A percentile compares a stretch with the other conserved stretches of the same genome.
Conservation (phyloP, 169 alveolate genomes). For the Eimeria necatrix region DNA sequence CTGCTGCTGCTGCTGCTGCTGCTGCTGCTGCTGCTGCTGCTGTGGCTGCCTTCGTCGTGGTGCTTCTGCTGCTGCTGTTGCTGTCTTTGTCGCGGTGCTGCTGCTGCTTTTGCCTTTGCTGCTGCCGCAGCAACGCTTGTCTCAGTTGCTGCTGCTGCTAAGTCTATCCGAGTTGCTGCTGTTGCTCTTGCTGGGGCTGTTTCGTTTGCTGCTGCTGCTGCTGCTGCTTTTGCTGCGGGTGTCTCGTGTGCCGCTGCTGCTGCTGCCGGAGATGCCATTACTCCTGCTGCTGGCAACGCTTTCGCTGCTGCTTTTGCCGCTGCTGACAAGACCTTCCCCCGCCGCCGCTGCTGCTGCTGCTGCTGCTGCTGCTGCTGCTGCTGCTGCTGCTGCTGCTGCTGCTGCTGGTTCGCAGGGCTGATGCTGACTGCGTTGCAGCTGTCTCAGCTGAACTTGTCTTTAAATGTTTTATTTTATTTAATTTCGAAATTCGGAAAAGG, state of each 20-base stretch:
- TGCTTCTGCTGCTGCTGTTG: too few relatives aligned
- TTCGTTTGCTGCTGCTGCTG: conserved; percentile 18
- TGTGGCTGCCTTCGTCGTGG: too few relatives aligned
- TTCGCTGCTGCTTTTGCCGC: neutral
- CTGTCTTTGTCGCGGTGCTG: too few relatives aligned
- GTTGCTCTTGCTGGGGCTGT: neutral
- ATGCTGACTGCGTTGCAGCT: conserved; percentile 44
- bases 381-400: conserved; percentile 8
- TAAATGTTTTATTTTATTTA: neutral
- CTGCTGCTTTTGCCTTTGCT: neutral
- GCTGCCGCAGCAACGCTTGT: too few relatives aligned
- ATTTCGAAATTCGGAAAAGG: neutral
- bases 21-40: conserved; percentile 6
- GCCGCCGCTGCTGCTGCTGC: neutral
- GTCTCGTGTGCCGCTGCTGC: too few relatives aligned
- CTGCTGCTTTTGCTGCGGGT: too few relatives aligned
- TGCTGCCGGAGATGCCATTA: too few relatives aligned
- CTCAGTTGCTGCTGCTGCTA: too few relatives aligned
- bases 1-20: neutral
- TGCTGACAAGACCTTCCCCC: neutral
- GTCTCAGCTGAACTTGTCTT: neutral
- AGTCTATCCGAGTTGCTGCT: too few relatives aligned
- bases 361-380: neutral
- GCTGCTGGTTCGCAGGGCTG: conserved; percentile 1
- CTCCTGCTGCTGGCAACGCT: neutral